phyloP scores from a whole-genome alignment of 176 grass and related monocot species.

The Metroxylon sagu region DNA sequence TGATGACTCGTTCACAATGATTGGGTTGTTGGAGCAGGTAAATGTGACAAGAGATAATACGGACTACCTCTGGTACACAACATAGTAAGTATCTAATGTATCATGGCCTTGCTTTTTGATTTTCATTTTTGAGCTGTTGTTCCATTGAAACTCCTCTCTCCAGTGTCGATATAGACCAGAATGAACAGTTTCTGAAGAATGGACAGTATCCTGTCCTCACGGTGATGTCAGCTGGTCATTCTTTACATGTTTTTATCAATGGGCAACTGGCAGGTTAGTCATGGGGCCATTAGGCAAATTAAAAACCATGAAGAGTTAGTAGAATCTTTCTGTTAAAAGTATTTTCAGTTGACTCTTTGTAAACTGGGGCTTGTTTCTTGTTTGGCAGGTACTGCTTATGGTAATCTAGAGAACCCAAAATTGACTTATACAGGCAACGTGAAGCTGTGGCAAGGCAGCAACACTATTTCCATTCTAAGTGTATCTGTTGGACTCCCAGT shows the following conservation, averaged over 20 bases:
- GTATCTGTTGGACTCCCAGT: constrained; percentile 91
- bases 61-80: constrained; percentile 96
- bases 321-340: no score
- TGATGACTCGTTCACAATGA: constrained; percentile 48
- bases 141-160: constrained; percentile 7
- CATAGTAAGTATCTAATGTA: constrained; percentile 50
- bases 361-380: not conserved
- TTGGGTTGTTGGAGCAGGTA: constrained; percentile 87
- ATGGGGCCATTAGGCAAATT: no score
- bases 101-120: not conserved
- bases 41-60: constrained; percentile 93
- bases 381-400: constrained; percentile 69
- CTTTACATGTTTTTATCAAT: constrained; percentile 79
- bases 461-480: constrained; percentile 91
- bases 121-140: no score
- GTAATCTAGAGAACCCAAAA: constrained; percentile 70
- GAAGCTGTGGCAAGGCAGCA: constrained; percentile 72
- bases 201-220: constrained; percentile 50
- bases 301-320: no score
- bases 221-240: constrained; percentile 96
- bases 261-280: constrained; percentile 55
- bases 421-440: constrained; percentile 65
- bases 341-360: no score
- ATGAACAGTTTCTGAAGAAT: constrained; percentile 61
- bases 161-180: constrained; percentile 54